Conservation (phyloP, 1,284 basidiomycete genomes). For the Papiliotrema fonsecae region DNA sequence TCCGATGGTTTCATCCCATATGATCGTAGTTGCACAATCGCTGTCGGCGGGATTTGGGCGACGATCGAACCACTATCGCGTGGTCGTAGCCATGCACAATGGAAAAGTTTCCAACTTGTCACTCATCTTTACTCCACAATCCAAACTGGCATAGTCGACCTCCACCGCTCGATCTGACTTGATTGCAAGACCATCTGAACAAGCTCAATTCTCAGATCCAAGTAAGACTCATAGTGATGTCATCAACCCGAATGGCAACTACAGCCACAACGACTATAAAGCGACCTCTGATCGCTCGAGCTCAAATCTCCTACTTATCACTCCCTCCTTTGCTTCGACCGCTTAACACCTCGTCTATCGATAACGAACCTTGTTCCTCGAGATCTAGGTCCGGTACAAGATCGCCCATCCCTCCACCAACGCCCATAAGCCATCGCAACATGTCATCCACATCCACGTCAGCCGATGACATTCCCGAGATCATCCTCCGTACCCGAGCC, state of each 20-base stretch:
- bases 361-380: neutral
- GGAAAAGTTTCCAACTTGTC: too few relatives aligned
- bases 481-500: conserved; percentile 26
- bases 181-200: too few relatives aligned
- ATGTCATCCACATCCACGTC: conserved; percentile 8
- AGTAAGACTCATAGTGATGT: neutral
- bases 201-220: neutral
- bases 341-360: neutral
- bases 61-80: too few relatives aligned
- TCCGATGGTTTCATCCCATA: too few relatives aligned
- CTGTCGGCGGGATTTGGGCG: too few relatives aligned
- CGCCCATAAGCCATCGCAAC: neutral
- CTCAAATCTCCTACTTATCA: neutral
- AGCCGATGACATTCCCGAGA: conserved; percentile 22
- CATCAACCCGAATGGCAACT: neutral
- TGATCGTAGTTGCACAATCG: too few relatives aligned
- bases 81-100: too few relatives aligned
- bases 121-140: too few relatives aligned
- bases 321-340: neutral
- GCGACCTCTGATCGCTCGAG: neutral
- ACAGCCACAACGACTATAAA: neutral
- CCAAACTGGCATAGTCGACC: too few relatives aligned
- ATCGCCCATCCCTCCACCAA: neutral
- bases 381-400: neutral
- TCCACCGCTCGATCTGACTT: too few relatives aligned